Base-by-base conservation (phyloP, 345 rosid species). In the Syzygium grande region DNA sequence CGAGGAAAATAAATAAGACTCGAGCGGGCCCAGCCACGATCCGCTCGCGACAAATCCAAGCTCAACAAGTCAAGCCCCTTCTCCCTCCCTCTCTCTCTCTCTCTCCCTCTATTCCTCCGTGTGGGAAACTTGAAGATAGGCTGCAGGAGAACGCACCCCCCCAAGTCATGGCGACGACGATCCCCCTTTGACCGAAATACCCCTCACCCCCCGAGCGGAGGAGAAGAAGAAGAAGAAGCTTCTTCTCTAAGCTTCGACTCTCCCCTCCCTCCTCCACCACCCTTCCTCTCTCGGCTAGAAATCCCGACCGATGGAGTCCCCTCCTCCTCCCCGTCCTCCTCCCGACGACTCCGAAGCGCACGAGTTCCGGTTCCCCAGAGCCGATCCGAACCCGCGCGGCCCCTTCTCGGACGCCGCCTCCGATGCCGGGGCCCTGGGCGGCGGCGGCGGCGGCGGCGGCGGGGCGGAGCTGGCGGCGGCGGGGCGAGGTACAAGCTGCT, bases 401-500 rank as follows among this genome's bases (percentile, higher is more conserved):
- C 73, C 41, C 85, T 51, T 58, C 38, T 68, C 55, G 51, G 88
- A n/a, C 2, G 25, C 86, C 43, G 51, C 90, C 34, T 51, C 87
- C 51, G 83, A 34, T 49, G 88, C 88, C 87, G 87, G 89, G 46
- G 9, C 89, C 16, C 84, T 87, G 46, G 87, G 73, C 54, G 80
- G 84, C 43, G 43, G 61, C 49, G 63, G 63, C 12, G 98, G 84
- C 29, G 59, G 61, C 49, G 84, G 84, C 13, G 16, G 52, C 46
- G 59, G 51, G n/a, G n/a, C n/a, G n/a, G n/a, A n/a, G n/a, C n/a
- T n/a, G 84, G 84, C 13, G 16, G 52, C 46, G 59, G 51, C 41
- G 95, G 98, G 22, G 98, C 99, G 15, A 92, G 98, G 94, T 98
- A 98, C 90, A 98, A 94, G 95, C 94, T 98, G 27, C 91, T 97